Evolutionary conservation across 139 green algal species (phyloP).

Genomic region (Asterochloris erici): DNA sequence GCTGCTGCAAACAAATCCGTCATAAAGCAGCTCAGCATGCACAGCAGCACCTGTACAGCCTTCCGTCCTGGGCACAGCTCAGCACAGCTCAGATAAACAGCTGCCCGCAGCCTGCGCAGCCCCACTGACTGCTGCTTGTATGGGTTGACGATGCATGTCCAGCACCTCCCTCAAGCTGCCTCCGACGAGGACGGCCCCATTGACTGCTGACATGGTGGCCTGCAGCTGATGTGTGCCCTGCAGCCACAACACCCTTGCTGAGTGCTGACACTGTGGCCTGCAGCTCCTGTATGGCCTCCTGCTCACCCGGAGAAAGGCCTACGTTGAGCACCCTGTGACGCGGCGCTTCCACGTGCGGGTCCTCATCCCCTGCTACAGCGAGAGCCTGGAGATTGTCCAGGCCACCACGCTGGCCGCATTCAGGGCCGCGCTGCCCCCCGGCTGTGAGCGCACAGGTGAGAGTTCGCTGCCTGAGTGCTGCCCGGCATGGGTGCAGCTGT

Average conservation of each 20-base stretch:
- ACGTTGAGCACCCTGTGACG: conserved; percentile 3
- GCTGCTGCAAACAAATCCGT: too few species aligned
- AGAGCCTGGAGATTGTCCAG: conserved; percentile 23
- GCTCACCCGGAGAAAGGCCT: conserved; percentile 10
- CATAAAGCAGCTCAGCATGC: too few species aligned
- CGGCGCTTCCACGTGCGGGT: conserved; percentile 18
- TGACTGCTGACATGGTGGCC: neutral
- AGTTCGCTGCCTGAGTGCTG: neutral
- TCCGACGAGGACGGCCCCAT: too few species aligned
- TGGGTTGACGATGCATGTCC: too few species aligned
- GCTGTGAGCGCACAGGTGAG: neutral
- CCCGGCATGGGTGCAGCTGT: too few species aligned
- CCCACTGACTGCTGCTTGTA: too few species aligned
- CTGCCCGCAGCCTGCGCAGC: too few species aligned
- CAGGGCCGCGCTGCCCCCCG: conserved; percentile 3
- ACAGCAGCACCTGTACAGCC: too few species aligned
- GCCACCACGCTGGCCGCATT: conserved; percentile 8
- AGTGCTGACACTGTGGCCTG: neutral
- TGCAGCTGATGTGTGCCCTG: too few species aligned
- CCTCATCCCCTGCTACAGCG: conserved; percentile 27
- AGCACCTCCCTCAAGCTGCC: neutral
- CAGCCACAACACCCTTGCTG: too few species aligned
- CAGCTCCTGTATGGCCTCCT: conserved; percentile 13
- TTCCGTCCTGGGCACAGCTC: too few species aligned
- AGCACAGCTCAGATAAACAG: too few species aligned